Conservation (phyloP, 2,329 filamentous ascomycete genomes). For the Aureobasidium namibiae region DNA sequence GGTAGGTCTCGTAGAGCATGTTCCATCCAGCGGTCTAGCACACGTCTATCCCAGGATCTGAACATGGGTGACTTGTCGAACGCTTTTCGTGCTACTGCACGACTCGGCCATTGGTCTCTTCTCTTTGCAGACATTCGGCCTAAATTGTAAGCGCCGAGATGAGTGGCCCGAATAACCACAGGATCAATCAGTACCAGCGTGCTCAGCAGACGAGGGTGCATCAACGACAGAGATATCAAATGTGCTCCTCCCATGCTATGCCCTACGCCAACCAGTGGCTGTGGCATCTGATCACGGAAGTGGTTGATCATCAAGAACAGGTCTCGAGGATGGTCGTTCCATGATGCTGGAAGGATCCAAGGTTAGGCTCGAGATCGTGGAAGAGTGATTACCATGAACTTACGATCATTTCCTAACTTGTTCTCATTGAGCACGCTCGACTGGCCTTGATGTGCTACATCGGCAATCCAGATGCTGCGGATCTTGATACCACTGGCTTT, state of each 20-base stretch:
- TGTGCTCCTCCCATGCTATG: constrained; percentile 82
- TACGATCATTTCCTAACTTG: constrained; percentile 75
- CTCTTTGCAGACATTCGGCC: constrained; percentile 58
- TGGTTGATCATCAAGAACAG: constrained; percentile 77
- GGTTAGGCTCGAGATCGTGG: too few relatives aligned
- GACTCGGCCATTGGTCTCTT: constrained; percentile 75
- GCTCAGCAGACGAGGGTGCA: constrained; percentile 73
- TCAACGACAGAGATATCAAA: constrained; percentile 61
- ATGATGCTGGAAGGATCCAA: constrained; percentile 52
- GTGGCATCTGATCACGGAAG: constrained; percentile 70
- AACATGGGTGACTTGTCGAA: constrained; percentile 71
- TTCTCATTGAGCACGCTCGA: constrained; percentile 71
- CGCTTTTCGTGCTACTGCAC: constrained; percentile 55
- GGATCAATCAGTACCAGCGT: constrained; percentile 76
- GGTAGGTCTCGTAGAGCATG: constrained; percentile 70
- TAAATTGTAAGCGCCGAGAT: constrained; percentile 32
- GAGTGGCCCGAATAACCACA: constrained; percentile 53
- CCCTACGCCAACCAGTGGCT: constrained; percentile 74
- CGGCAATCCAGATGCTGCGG: constrained; percentile 79
- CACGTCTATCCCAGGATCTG: constrained; percentile 69
- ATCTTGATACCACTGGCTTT: constrained; percentile 58
- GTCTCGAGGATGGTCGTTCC: constrained; percentile 80
- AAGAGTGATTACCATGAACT: too few relatives aligned
- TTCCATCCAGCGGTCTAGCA: constrained; percentile 63
- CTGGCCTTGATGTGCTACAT: constrained; percentile 76